Percentiles rank a stretch among this genome's conserved stretches.
Conservation (phyloP, 2,329 filamentous ascomycete genomes). For the Fonsecaea multimorphosa region DNA sequence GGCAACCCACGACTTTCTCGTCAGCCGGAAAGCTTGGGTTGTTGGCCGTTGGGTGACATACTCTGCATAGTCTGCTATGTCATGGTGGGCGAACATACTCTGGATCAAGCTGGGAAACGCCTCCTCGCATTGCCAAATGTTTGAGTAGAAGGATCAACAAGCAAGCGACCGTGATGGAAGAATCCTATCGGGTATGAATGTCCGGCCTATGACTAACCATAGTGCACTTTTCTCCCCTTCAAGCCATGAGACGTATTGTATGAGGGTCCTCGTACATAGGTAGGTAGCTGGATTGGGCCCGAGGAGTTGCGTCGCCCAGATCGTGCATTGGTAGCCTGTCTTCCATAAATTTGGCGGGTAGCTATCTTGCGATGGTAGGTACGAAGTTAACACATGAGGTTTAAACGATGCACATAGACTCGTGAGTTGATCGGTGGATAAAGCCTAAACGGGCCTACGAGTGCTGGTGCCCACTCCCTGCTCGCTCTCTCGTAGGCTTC, state of each 20-base stretch:
- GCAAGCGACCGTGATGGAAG: not conserved
- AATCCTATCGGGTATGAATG: not conserved
- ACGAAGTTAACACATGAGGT: not conserved
- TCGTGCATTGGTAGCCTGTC: not conserved
- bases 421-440: not conserved
- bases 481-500: not conserved
- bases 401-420: too few relatives aligned
- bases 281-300: not conserved
- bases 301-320: not conserved
- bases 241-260: not conserved
- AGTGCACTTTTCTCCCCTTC: slow-evolving; percentile 1
- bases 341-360: not conserved
- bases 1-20: too few relatives aligned
- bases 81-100: not conserved
- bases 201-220: not conserved
- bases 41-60: not conserved
- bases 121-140: not conserved
- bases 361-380: not conserved
- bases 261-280: not conserved
- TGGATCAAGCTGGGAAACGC: not conserved
- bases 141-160: not conserved
- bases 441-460: not conserved
- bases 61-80: not conserved
- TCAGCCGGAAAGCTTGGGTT: not conserved
- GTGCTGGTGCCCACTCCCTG: not conserved